Percentiles rank a stretch among this genome's conserved stretches.
phyloP scores from a whole-genome alignment of 2,329 filamentous ascomycete species.

The Cladosporium cucumerinum region DNA sequence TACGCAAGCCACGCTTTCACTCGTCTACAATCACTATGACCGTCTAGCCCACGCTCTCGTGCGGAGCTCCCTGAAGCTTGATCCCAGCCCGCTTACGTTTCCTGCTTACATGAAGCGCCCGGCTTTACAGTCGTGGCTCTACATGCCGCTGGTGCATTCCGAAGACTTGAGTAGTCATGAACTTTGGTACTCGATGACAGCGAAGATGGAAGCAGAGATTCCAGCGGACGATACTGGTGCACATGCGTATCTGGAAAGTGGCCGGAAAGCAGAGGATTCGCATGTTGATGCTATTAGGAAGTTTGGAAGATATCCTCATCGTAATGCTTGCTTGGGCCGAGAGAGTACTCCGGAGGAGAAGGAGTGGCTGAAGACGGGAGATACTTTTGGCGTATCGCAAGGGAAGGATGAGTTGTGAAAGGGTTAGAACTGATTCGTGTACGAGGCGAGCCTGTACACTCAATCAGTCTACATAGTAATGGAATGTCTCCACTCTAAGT shows the following conservation, averaged over 20 bases:
- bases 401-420: conserved; percentile 16
- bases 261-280: conserved; percentile 41
- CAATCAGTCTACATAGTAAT: background rate
- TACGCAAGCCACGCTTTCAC: conserved; percentile 38
- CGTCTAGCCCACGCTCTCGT: conserved; percentile 46
- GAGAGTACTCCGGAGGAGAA: conserved; percentile 49
- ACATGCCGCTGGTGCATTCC: conserved; percentile 59
- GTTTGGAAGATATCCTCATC: conserved; percentile 60
- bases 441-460: background rate
- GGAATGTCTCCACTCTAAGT: background rate
- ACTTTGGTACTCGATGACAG: conserved; percentile 33
- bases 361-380: conserved; percentile 47
- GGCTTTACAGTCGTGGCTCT: conserved; percentile 54
- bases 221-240: conserved; percentile 31
- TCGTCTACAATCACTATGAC: conserved; percentile 57
- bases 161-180: conserved; percentile 51
- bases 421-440: background rate
- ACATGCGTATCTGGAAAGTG: conserved; percentile 31
- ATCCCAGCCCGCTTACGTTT: conserved; percentile 18
- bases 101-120: conserved; percentile 17
- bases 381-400: conserved; percentile 41
- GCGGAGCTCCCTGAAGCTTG: conserved; percentile 23
- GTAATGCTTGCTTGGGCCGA: conserved; percentile 53
- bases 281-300: conserved; percentile 51
- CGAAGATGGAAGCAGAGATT: conserved; percentile 35